phyloP scores from a whole-genome alignment of 129 eudicot species.

The Oenanthe sinensis region DNA sequence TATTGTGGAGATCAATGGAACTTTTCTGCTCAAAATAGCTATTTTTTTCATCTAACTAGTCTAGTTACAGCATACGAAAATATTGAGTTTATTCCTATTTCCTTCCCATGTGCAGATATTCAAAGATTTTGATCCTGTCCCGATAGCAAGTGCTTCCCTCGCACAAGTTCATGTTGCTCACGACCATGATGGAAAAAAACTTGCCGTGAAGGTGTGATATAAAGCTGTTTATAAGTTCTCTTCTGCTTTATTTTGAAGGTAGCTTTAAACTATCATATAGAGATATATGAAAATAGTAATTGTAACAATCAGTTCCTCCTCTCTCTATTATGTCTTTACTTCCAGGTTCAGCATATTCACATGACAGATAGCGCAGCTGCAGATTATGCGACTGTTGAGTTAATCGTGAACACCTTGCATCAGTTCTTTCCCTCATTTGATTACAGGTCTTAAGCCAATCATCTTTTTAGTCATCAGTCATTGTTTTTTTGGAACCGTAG shows the following conservation, averaged over 20 bases:
- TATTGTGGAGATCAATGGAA: not conserved
- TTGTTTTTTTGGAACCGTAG: not conserved
- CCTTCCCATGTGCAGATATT: slow-evolving; percentile 50
- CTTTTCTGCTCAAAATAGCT: not conserved
- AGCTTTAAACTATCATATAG: not conserved
- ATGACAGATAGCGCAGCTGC: slow-evolving; percentile 99
- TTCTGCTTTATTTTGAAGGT: not conserved
- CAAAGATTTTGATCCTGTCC: slow-evolving; percentile 79
- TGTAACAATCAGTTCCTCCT: slow-evolving; percentile 2
- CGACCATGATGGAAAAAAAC: slow-evolving; percentile 76
- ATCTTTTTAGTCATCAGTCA: not conserved
- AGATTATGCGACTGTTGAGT: slow-evolving; percentile 86
- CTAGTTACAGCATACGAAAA: not conserved
- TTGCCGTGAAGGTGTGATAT: slow-evolving; percentile 75
- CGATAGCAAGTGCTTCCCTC: slow-evolving; percentile 96
- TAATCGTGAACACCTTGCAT: slow-evolving; percentile 80
- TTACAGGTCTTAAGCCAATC: slow-evolving; percentile 54
- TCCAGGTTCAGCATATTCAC: slow-evolving; percentile 90
- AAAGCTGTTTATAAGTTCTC: not conserved
- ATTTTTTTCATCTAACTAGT: slow-evolving; percentile 9
- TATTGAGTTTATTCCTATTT: slow-evolving; percentile 17
- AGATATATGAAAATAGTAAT: slow-evolving; percentile 5
- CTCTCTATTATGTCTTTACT: not conserved
- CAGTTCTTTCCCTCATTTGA: slow-evolving; percentile 80
- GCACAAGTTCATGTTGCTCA: slow-evolving; percentile 94